Evolutionary conservation across 192 early-diverging fungal species (phyloP), one percentile per base, ranked within the genome.

Genomic region (Phlyctochytrium arcticum): DNA sequence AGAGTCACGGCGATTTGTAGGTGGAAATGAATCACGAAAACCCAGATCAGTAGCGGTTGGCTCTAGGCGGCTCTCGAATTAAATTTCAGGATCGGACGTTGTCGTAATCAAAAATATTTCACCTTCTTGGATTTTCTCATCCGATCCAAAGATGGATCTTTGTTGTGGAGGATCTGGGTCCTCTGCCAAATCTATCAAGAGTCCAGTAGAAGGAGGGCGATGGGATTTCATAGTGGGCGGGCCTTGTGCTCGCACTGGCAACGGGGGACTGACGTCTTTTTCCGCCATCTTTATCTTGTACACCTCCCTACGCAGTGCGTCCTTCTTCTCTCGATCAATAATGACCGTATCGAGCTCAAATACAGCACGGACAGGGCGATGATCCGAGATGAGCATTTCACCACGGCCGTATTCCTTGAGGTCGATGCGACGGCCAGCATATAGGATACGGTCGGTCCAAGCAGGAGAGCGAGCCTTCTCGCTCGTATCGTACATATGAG

Each of bases 311-410:
- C 60, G 56, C 21, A 71, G 27, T 19, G 21, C 48, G 15, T 71
- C 63, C 35, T 35, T 23, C 27, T 49, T 46, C 10, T 35, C 57
- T 29, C 39, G 53, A 39, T 71, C 70, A 39, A 71, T 58, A 58
- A 71, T 65, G 26, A 48, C 56, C 23, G 60, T 70, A 5, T 72
- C 36, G 17, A 62, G 12, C 7, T 63, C 46, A 36, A 76, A 78
- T 4, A 73, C 47, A 6, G 62, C 66, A 3, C 67, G 49, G 0
- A 72, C 87, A 31, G 91, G 89, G 32, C 86, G 64, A 73, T 93
- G 91, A 69, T 93, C 91, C n/a, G 91, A 93, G n/a, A 85, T 81
- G 31, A 68, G 70, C 49, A 83, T 33, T 30, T 89, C 85, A 26
- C 81, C 87, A 4, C 87, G 37, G 0, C 44, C 42, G 27, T 84